A percentile compares a stretch with the other conserved stretches of the same genome.
Conservation (phyloP, 2,329 filamentous ascomycete genomes). For the Fusarium acutatum region DNA sequence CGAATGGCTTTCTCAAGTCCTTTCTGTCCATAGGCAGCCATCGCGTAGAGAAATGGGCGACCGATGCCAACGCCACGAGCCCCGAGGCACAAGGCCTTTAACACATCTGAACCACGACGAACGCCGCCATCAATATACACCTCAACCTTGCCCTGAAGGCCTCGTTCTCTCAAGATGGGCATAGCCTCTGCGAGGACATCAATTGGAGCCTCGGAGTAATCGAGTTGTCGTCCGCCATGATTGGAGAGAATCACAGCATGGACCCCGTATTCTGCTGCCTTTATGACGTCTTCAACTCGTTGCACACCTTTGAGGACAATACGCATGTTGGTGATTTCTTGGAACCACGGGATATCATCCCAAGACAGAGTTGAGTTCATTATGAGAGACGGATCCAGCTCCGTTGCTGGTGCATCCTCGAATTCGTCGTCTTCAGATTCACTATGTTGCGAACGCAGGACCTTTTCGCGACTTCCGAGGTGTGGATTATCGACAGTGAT, state of each 20-base stretch:
- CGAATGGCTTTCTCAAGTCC: slow-evolving; percentile 95
- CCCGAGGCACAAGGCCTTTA: slow-evolving; percentile 92
- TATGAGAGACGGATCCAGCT: slow-evolving; percentile 20
- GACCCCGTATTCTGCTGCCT: slow-evolving; percentile 78
- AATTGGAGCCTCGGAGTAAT: slow-evolving; percentile 86
- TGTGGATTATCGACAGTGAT: slow-evolving; percentile 24
- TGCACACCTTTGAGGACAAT: slow-evolving; percentile 96
- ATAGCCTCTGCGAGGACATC: slow-evolving; percentile 92
- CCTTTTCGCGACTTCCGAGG: slow-evolving; percentile 17
- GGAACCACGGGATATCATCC: slow-evolving; percentile 94
- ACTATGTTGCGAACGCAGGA: neutral
- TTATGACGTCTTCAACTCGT: slow-evolving; percentile 89
- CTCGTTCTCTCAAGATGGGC: slow-evolving; percentile 78
- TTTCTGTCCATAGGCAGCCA: slow-evolving; percentile 85
- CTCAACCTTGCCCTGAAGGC: slow-evolving; percentile 79
- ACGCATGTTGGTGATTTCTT: slow-evolving; percentile 86
- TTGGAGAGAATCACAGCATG: slow-evolving; percentile 94
- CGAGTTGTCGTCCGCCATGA: slow-evolving; percentile 92
- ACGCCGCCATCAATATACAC: slow-evolving; percentile 91
- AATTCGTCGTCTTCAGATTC: neutral
- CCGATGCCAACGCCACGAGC: slow-evolving; percentile 93
- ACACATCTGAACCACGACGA: slow-evolving; percentile 86
- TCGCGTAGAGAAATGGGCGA: slow-evolving; percentile 91
- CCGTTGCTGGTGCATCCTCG: slow-evolving; percentile 14
- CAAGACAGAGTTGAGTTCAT: slow-evolving; percentile 81